Base-by-base conservation (phyloP, 1,284 basidiomycete species). In the Pholiota adiposa region DNA sequence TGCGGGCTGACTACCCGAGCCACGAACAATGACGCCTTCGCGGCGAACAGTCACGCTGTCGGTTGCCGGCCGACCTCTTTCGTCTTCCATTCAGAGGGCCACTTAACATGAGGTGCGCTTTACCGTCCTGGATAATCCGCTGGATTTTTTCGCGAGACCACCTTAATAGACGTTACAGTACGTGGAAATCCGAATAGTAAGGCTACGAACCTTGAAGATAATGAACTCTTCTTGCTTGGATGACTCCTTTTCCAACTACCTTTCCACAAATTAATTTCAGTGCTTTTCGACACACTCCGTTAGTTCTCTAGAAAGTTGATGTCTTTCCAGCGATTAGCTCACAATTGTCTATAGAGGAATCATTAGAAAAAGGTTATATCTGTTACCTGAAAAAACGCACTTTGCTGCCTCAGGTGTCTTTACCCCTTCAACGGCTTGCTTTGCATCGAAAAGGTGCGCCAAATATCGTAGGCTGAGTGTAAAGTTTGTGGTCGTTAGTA, bases 21-120 rank as follows among this genome's bases (percentile, higher is more conserved):
- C n/a, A n/a, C n/a, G n/a, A n/a, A n/a, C n/a, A n/a, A n/a, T n/a
- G n/a, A n/a, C n/a, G n/a, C n/a, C n/a, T n/a, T n/a, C n/a, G n/a
- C n/a, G n/a, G n/a, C n/a, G n/a, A n/a, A n/a, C n/a, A n/a, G n/a
- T n/a, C n/a, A n/a, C n/a, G n/a, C n/a, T n/a, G n/a, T n/a, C n/a
- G n/a, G n/a, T 87, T 0, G 94, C 91, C 18, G 86, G 87, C 4
- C 85, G 86, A 31, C 96, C 95, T 65, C 88, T 90, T 1, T 87
- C 83, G n/a, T n/a, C n/a, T 75, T 96, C 97, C 89, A 97, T 89
- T 29, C 94, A 85, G 59, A 97, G 78, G 0, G 97, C 97, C 12
- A 99, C 97, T 69, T 98, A 0, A 99, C 97, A 70, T 99, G 97
- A 1, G 97, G 97, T 69, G 97, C 95, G 43, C 84, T 88, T 98